Evolutionary conservation across 106 monocot genomes (phyloP), one percentile per base, ranked within the genome.

Genomic region (Alisma plantagoaquatica): DNA sequence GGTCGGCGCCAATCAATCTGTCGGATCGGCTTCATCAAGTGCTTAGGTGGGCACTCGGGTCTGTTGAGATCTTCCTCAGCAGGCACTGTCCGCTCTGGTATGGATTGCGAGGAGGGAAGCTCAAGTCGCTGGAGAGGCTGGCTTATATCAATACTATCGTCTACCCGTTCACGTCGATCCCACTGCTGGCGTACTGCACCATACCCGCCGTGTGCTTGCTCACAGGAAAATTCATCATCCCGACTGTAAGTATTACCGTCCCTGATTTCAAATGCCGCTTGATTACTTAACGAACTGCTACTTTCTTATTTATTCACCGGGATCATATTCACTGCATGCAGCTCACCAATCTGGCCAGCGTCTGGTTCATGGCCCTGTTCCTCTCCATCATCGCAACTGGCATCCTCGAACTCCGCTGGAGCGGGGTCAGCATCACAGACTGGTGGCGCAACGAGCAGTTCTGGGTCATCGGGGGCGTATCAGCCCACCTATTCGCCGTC

Each of bases 371-470:
- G 43, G 82, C 75, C 0, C 87, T 93, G 41, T 93, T 93, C 77
- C 53, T 77, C 62, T 87, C 87, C 53, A 93, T 93, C 72, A 87
- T 93, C 14, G 87, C 87, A 2, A 93, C 87, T 16, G 92, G 87
- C 12, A 67, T 93, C 29, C 75, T 93, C 1, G 87, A 93, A 67
- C 74, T 93, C 11, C 76, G 83, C 20, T 93, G 92, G 87, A 93
- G 92, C 56, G 72, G 74, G 1, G 87, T 93, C 17, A 87, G 92
- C 75, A 87, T 93, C 51, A 70, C 78, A 55, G 92, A 87, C 74
- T 94, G 87, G 93, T 94, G 93, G 93, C 71, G 93, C n/a, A 94
- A 87, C 60, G 93, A 94, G 66, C 93, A 94, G 63, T 87, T 87
- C 73, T 94, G 93, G 93, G 83, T 84, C 49, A 94, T 94, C 33